Evolutionary conservation across 1,284 basidiomycete genomes (phyloP), one percentile per base, ranked within the genome.

Genomic region (Ceratobasidium sp.): DNA sequence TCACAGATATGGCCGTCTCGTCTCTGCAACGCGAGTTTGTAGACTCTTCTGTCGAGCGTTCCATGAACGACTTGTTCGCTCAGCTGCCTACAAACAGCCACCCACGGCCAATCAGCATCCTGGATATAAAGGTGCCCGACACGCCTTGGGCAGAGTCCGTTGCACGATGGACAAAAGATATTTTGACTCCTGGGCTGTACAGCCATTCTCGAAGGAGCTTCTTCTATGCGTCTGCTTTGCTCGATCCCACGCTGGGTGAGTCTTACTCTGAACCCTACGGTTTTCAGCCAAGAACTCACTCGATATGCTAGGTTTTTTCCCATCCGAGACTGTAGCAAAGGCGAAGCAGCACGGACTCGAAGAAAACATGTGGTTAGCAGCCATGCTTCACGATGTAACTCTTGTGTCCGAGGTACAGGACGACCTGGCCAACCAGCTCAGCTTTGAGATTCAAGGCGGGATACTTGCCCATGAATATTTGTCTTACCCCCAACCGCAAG

Each of bases 1-100:
- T 19, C 24, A 7, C 24, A 56, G 19, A 56, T 27, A 69, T 69
- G 65, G 24, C 27, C 16, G 41, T 65, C 34, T 11, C 34, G 13
- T 8, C 53, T 5, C 68, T 59, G 14, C 68, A 59, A 43, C 68
- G 68, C 41, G 68, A 71, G 22, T 71, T 71, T 41, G 37, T 71
- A 22, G 56, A 71, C 68, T 71, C 68, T 24, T 71, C 68, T 8
- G 68, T 71, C 56, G 68, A 71, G 43, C 68, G 68, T 24, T 71
- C 68, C 11, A n/a, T 71, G 39, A 71, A 71, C 56, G 56, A 71
- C 22, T 29, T 71, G 16, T 22, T 71, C 31, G 53, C 68, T 14
- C 68, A 71, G 39, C 68, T 71, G 31, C 68, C 56, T 3, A 59
- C 48, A 8, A 71, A 71, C 43, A 51, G 43, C 29, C 68, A 39